phyloP scores from a whole-genome alignment of 129 eudicot genomes.

The Cynara cardunculus region DNA sequence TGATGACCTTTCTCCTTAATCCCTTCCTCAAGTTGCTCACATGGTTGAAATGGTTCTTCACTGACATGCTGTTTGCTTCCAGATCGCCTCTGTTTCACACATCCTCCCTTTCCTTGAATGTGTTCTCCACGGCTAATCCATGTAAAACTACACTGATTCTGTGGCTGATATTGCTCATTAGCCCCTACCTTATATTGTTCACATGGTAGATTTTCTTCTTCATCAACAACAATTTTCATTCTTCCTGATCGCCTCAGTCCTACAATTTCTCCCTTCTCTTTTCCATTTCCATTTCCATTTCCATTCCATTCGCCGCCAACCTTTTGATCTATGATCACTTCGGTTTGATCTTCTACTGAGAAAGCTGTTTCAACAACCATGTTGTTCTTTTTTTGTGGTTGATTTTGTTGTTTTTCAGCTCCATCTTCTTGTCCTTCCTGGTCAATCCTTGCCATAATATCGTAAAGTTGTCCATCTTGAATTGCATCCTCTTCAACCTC shows the following conservation, averaged over 20 bases:
- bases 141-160: neutral
- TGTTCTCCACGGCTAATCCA: neutral
- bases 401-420: neutral
- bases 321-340: neutral
- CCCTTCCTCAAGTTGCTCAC: slow-evolving; percentile 2
- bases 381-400: neutral
- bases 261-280: slow-evolving; percentile 8
- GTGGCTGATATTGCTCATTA: neutral
- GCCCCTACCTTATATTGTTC: no score
- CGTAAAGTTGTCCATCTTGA: neutral
- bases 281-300: slow-evolving; percentile 7
- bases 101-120: neutral
- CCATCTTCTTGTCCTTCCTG: neutral
- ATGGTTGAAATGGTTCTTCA: neutral
- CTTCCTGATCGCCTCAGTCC: slow-evolving; percentile 9
- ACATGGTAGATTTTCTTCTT: neutral
- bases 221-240: slow-evolving; percentile 1
- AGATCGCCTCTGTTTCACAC: neutral
- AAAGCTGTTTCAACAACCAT: neutral
- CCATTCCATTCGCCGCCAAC: neutral
- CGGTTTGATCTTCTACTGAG: neutral
- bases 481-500: slow-evolving; percentile 11
- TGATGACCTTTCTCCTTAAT: neutral
- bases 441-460: neutral
- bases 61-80: neutral